These are phyloP conservation scores for Pythium dissimile DNA, from an alignment of 352 stramenopile genomes.

Conservation along the genomic window DNA sequence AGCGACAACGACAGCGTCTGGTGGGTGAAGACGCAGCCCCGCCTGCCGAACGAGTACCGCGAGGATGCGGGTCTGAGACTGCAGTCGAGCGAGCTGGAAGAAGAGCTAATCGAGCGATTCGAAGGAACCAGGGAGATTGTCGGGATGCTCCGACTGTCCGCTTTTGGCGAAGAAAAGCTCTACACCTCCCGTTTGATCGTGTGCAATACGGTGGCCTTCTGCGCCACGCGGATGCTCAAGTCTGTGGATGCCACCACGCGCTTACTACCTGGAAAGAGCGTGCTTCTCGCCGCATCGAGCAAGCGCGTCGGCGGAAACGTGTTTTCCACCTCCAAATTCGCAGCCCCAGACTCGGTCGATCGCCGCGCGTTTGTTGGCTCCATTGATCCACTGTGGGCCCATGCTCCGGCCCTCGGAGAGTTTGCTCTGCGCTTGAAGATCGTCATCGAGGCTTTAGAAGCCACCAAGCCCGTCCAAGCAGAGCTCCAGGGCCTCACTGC, in stretches of 20 bases:
- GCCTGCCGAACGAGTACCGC: slow-evolving; percentile 47
- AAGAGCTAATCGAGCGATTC: slow-evolving; percentile 19
- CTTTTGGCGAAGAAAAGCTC: slow-evolving; percentile 78
- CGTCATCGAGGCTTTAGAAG: slow-evolving; percentile 42
- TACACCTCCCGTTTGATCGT: slow-evolving; percentile 79
- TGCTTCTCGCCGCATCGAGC: slow-evolving; percentile 44
- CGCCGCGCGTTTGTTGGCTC: slow-evolving; percentile 48
- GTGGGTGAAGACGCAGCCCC: slow-evolving; percentile 43
- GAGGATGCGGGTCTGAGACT: slow-evolving; percentile 29
- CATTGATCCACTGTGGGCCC: slow-evolving; percentile 57
- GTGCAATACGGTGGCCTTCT: slow-evolving; percentile 75
- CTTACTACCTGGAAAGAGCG: slow-evolving; percentile 31
- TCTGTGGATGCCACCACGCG: slow-evolving; percentile 36
- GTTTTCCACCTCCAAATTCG: slow-evolving; percentile 35
- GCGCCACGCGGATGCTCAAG: slow-evolving; percentile 65
- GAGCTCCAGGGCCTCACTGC: slow-evolving; percentile 4
- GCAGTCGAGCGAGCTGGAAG: slow-evolving; percentile 19
- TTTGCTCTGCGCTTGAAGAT: slow-evolving; percentile 57
- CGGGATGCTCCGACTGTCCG: slow-evolving; percentile 48
- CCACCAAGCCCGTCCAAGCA: slow-evolving; percentile 29
- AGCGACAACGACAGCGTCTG: slow-evolving; percentile 41
- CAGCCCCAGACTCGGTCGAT: slow-evolving; percentile 48
- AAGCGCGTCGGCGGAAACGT: slow-evolving; percentile 20
- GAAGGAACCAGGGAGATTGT: slow-evolving; percentile 15
- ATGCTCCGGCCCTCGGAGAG: slow-evolving; percentile 56